phyloP scores from a whole-genome alignment of 306 rosid species.

The Begonia fuchsioides region DNA sequence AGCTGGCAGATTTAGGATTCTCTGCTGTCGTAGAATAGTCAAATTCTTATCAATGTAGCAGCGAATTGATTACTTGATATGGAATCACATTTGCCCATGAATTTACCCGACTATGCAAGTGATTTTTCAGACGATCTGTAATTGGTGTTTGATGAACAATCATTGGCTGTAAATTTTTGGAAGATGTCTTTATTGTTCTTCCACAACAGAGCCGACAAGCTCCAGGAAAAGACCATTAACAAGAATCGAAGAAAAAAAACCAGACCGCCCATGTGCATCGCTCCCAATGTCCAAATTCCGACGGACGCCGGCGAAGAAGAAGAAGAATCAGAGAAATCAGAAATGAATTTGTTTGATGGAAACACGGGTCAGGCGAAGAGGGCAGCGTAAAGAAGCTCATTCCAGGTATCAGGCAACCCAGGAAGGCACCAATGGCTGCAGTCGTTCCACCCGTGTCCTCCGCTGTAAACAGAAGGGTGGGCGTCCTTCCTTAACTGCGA shows the following conservation, averaged over 20 bases:
- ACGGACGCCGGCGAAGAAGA: neutral
- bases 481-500: constrained; percentile 83
- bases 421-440: constrained; percentile 99
- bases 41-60: constrained; percentile 32
- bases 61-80: neutral
- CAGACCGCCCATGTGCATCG: no score
- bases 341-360: no score
- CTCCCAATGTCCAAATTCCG: no score
- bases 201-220: no score
- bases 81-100: neutral
- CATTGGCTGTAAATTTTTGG: no score
- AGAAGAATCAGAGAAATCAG: neutral
- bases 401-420: constrained; percentile 95
- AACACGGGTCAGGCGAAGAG: constrained; percentile 23
- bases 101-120: no score
- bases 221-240: no score
- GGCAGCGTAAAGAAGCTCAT: constrained; percentile 50
- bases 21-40: constrained; percentile 31
- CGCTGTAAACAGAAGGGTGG: constrained; percentile 65
- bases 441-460: constrained; percentile 31
- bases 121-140: no score
- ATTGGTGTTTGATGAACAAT: no score
- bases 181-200: no score
- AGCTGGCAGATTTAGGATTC: constrained; percentile 52
- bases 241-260: no score